phyloP scores from a whole-genome alignment of 2,329 filamentous ascomycete genomes.

The Fusarium sp. region DNA sequence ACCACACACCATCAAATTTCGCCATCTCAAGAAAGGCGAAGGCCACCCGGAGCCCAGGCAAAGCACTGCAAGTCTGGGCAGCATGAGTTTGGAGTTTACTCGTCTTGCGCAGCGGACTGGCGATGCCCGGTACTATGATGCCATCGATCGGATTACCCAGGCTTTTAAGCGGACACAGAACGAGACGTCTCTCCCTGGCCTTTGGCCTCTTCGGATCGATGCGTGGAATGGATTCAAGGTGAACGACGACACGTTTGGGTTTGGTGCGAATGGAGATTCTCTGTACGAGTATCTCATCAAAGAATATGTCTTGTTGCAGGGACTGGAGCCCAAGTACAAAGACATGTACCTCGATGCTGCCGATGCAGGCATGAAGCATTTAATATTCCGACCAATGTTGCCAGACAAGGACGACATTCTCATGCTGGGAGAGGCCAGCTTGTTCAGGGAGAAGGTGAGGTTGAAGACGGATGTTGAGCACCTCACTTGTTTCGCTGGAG shows the following conservation, averaged over 20 bases:
- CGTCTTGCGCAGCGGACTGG: constrained; percentile 71
- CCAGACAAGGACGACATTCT: constrained; percentile 69
- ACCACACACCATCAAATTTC: constrained; percentile 57
- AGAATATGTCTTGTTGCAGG: constrained; percentile 74
- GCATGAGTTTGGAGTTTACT: constrained; percentile 71
- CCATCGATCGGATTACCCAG: constrained; percentile 67
- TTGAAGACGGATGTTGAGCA: constrained; percentile 60
- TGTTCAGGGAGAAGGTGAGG: constrained; percentile 46
- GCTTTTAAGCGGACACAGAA: constrained; percentile 65
- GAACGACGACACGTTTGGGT: constrained; percentile 55
- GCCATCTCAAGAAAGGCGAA: constrained; percentile 50
- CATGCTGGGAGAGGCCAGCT: constrained; percentile 61
- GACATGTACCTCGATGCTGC: constrained; percentile 59
- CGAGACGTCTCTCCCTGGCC: constrained; percentile 66
- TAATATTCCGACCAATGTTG: constrained; percentile 76
- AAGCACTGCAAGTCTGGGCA: constrained; percentile 59
- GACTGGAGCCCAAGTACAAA: constrained; percentile 55
- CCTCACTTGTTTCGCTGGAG: constrained; percentile 73
- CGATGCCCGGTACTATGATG: constrained; percentile 70
- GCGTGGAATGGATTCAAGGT: constrained; percentile 32
- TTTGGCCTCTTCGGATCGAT: constrained; percentile 72
- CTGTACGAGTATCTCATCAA: constrained; percentile 75
- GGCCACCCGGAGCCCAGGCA: constrained; percentile 47
- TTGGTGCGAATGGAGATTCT: constrained; percentile 66
- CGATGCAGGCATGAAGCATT: constrained; percentile 67